Base-by-base conservation (phyloP, 2,329 filamentous ascomycete species). In the Epichloe coenophiala region DNA sequence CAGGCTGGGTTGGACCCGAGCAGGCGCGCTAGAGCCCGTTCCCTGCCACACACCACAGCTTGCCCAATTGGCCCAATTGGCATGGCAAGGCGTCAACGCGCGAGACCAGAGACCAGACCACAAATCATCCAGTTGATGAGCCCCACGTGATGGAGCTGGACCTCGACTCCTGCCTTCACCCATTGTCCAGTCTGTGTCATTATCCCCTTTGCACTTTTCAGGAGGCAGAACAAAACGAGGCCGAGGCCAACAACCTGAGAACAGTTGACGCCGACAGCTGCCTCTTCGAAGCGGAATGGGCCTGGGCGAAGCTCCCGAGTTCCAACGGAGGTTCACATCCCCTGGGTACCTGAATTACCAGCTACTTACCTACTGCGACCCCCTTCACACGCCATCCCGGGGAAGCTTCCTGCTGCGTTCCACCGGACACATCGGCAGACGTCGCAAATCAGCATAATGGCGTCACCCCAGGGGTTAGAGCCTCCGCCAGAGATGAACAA, bases 401-500 rank as follows among this genome's bases (percentile, higher is more conserved):
- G 43, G 4, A 21, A 21, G 3, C 38, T 2, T 33, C 17, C 19
- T 2, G 17, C 13, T 17, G 13, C 38, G 27, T 4, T 23, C 5
- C 37, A 5, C 27, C 6, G 7, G 5, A 13, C 12, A 41, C 23
- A 37, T 27, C 17, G 7, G 41, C 9, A n/a, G 42, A 39, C 35
- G 19, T 38, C 8, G n/a, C 27, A 15, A 7, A 37, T 40, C 23
- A 11, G n/a, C 44, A 17, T 39, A 51, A 68, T 68, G 65, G 42
- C 62, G 36, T 58, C 60, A 44, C 48, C 59, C 27, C 59, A 62
- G 48, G 61, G 57, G 44, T 60, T 67, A 37, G 62, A 65, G 46
- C 62, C 62, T 52, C 65, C 65, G 19, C 59, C 58, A 42, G 62
- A 65, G 40, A 55, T 54, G 50, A 60, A 60, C 31, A 54, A 69